Evolutionary conservation across 208 protist species (phyloP), one percentile per base, ranked within the genome.

Genomic region (Trypanosoma lewisi): DNA sequence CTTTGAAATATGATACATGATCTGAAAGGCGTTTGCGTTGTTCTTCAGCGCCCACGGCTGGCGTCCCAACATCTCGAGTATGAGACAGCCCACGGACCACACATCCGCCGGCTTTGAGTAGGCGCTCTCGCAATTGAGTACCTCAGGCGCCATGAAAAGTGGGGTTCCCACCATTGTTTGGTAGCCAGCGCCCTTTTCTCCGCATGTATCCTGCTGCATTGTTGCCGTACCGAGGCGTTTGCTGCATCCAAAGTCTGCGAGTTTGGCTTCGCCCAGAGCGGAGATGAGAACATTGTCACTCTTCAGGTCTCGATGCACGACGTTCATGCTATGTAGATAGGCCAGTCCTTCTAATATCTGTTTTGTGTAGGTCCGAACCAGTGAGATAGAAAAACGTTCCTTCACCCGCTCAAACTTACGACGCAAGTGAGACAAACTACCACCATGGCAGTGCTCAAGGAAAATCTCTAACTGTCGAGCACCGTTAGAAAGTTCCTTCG

Each of bases 211-310:
- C 28, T 55, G 59, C 23, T 67, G 50, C 41, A 73, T 34, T 9
- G 69, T 73, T 4, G 47, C 53, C 2, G 79, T 82, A 16, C 79
- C 85, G 11, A 96, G 66, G 8, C 94, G 85, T 60, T 95, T 97
- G 66, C 88, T 95, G 42, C 89, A 95, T 6, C 94, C 94, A 82
- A 98, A 98, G 65, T 98, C 96, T 2, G 95, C 90, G 17, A 98
- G 80, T 77, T 98, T 98, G 4, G 95, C 89, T 52, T 93, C 77
- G 25, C 94, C 95, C 0, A 77, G 65, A 1, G 88, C 74, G 36
- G 77, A 91, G 55, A 97, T 88, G 44, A 97, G 78, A 33, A 97
- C 87, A 64, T 97, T 97, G 33, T 93, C 90, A 55, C 91, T 77
- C 77, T 97, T 97, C 58, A 97, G 85, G 67, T 97, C 93, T 50